These are phyloP conservation scores for Nicotiana noctiflora DNA, from an alignment of 257 asterid genomes.

Conservation along the genomic window DNA sequence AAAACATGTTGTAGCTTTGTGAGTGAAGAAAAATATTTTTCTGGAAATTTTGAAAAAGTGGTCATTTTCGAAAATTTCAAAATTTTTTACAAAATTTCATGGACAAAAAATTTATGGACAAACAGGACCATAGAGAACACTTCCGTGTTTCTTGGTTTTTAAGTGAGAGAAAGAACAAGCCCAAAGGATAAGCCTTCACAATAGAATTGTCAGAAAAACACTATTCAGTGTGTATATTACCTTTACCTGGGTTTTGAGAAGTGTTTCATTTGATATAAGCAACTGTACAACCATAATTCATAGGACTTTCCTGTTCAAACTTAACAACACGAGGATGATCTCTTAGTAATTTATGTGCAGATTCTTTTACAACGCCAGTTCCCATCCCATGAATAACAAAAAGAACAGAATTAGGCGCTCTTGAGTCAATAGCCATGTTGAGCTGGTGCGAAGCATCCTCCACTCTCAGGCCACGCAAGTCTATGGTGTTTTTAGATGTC, in stretches of 20 bases:
- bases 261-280: constrained; percentile 65
- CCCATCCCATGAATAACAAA: constrained; percentile 96
- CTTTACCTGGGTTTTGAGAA: not conserved
- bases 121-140: no score
- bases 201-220: not conserved
- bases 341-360: constrained; percentile 45
- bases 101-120: no score
- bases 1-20: no score
- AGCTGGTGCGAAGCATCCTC: constrained; percentile 69
- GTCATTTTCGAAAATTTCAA: no score
- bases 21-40: no score
- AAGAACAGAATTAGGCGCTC: constrained; percentile 62
- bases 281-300: constrained; percentile 80
- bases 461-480: constrained; percentile 77
- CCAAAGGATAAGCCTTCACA: no score
- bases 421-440: constrained; percentile 52
- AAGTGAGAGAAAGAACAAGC: no score
- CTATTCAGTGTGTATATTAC: not conserved
- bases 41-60: no score
- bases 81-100: no score
- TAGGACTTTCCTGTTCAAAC: constrained; percentile 83
- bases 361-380: constrained; percentile 75
- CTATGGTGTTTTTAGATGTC: constrained; percentile 72
- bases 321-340: constrained; percentile 63
- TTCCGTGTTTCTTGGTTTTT: no score